These are phyloP conservation scores for Inga leiocalycina DNA, from an alignment of 306 rosid genomes.

Conservation along the genomic window DNA sequence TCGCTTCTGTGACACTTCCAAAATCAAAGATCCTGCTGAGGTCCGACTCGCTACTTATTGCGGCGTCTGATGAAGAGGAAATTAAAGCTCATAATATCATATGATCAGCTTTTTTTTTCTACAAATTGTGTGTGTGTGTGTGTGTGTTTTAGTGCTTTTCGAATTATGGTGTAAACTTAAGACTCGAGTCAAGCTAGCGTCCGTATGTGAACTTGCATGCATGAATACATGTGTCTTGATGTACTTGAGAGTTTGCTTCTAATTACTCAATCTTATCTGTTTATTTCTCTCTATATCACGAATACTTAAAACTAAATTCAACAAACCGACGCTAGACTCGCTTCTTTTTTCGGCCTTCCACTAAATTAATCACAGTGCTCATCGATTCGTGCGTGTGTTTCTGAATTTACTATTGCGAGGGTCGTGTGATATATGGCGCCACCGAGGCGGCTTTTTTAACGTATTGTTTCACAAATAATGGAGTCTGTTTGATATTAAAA, in stretches of 20 bases:
- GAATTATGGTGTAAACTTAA: neutral
- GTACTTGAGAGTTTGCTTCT: neutral
- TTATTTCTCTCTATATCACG: neutral
- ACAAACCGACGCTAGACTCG: no score
- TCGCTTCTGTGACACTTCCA: conserved; percentile 31
- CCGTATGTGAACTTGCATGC: neutral
- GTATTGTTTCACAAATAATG: no score
- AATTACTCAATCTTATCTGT: neutral
- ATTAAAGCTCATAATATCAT: neutral
- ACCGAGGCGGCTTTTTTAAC: neutral
- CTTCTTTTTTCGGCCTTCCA: no score
- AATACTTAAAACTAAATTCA: neutral
- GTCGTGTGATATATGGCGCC: neutral
- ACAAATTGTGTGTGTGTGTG: neutral
- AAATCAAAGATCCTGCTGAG: conserved; percentile 17
- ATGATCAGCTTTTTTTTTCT: neutral
- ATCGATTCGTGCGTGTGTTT: neutral
- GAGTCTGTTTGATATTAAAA: no score
- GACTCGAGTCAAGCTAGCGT: neutral
- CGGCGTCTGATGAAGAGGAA: conserved; percentile 26
- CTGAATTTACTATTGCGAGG: neutral
- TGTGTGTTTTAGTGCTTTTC: neutral
- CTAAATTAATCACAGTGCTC: no score
- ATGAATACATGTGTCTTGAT: neutral
- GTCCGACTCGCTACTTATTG: conserved; percentile 34